phyloP scores from a whole-genome alignment of 352 stramenopile genomes.

The Phytophthora pluvialis region DNA sequence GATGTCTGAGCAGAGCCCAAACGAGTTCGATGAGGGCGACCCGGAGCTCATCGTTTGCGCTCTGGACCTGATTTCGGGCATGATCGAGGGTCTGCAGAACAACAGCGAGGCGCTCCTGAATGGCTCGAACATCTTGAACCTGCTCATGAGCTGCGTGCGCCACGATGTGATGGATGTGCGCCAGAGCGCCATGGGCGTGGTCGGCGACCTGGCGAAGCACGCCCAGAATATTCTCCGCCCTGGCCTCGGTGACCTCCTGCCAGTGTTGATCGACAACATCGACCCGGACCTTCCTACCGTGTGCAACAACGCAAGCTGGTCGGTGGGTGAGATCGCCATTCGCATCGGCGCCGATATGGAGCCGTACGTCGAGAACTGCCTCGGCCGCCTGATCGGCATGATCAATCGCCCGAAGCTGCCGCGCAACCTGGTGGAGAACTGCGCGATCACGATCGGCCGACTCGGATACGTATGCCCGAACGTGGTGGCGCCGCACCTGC shows the following conservation, averaged over 20 bases:
- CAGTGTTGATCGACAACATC: conserved; percentile 90
- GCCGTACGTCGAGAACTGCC: conserved; percentile 77
- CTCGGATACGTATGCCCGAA: conserved; percentile 89
- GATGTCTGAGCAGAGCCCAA: conserved; percentile 79
- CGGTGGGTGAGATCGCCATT: conserved; percentile 89
- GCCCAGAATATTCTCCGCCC: conserved; percentile 70
- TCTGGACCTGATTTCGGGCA: conserved; percentile 89
- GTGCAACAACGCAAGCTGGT: conserved; percentile 94
- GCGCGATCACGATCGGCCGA: conserved; percentile 89
- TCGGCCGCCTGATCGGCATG: conserved; percentile 82
- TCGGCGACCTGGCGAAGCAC: conserved; percentile 91
- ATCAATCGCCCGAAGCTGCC: conserved; percentile 89
- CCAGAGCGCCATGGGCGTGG: conserved; percentile 90
- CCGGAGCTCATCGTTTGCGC: conserved; percentile 91
- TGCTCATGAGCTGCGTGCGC: conserved; percentile 88
- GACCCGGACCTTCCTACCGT: conserved; percentile 88
- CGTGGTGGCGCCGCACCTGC: conserved; percentile 77
- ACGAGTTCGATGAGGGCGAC: conserved; percentile 86
- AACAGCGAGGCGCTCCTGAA: conserved; percentile 81
- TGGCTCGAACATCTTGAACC: conserved; percentile 87
- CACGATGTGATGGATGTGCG: conserved; percentile 90
- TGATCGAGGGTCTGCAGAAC: conserved; percentile 84
- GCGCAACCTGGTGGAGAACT: conserved; percentile 91
- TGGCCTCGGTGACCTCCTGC: conserved; percentile 78
- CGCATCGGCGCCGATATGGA: conserved; percentile 87